Evolutionary conservation across 78 protist species (phyloP).

Genomic region (Dictyostelium intermedium): DNA sequence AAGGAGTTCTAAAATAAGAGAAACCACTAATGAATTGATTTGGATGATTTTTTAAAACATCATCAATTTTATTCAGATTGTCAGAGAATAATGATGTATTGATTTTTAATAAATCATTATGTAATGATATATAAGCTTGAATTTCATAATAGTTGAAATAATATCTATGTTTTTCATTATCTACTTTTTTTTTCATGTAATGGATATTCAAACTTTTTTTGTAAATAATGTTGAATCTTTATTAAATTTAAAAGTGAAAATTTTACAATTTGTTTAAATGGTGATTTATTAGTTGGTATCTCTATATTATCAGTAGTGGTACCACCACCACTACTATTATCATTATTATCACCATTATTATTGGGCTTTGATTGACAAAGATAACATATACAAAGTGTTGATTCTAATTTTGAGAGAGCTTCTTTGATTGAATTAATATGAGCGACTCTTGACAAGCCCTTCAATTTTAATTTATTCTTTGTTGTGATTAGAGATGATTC

Average conservation of each 20-base stretch:
- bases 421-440: neutral
- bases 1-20: neutral
- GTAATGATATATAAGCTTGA: neutral
- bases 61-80: neutral
- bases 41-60: neutral
- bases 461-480: neutral
- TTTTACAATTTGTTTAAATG: neutral
- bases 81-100: neutral
- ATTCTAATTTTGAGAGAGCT: neutral
- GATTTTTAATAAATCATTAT: neutral
- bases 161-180: neutral
- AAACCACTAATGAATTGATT: neutral
- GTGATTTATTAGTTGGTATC: neutral
- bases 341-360: neutral
- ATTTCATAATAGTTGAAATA: neutral
- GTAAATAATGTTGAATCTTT: neutral
- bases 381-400: neutral
- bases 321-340: too few relatives aligned
- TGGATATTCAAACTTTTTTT: neutral
- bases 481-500: neutral
- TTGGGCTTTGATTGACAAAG: neutral
- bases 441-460: neutral
- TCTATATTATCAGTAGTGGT: neutral
- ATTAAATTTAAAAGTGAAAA: neutral
- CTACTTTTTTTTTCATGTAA: neutral